These are phyloP conservation scores for Puccinia polysora DNA, from an alignment of 1,284 basidiomycete species.

Conservation along the genomic window DNA sequence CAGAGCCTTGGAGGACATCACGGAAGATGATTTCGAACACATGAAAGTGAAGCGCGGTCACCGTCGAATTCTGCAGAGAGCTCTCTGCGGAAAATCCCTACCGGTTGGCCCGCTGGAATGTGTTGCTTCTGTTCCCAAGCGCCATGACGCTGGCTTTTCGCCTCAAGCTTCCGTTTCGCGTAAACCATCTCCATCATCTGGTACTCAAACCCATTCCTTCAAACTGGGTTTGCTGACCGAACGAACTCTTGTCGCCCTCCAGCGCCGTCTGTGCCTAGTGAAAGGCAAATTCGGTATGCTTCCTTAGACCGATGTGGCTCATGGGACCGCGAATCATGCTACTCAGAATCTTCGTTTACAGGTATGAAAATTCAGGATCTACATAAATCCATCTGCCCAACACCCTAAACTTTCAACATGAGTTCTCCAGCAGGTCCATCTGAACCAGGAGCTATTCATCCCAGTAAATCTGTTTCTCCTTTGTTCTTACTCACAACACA, in stretches of 20 bases:
- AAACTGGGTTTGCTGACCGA: not conserved
- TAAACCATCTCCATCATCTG: not conserved
- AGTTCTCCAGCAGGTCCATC: too few relatives aligned
- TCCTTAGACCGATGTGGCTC: not conserved
- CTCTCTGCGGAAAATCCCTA: not conserved
- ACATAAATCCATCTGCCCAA: too few relatives aligned
- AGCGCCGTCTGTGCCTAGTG: slow-evolving; percentile 10
- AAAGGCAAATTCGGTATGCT: not conserved
- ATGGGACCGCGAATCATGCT: slow-evolving; percentile 8
- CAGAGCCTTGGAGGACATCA: slow-evolving; percentile 39
- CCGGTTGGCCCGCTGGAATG: not conserved
- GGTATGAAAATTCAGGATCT: too few relatives aligned
- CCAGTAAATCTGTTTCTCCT: too few relatives aligned
- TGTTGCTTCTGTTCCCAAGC: not conserved
- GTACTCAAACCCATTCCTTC: not conserved
- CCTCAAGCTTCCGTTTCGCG: not conserved
- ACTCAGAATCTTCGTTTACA: slow-evolving; percentile 8
- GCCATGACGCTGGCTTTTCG: not conserved
- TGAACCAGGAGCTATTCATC: too few relatives aligned
- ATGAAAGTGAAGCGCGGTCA: slow-evolving; percentile 40
- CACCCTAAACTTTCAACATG: too few relatives aligned
- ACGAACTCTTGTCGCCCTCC: not conserved
- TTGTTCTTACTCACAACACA: too few relatives aligned
- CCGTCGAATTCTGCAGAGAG: slow-evolving; percentile 34
- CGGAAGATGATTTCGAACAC: slow-evolving; percentile 40